These are phyloP conservation scores for Phaffia rhodozyma DNA, from an alignment of 1,284 basidiomycete genomes.

Conservation along the genomic window DNA sequence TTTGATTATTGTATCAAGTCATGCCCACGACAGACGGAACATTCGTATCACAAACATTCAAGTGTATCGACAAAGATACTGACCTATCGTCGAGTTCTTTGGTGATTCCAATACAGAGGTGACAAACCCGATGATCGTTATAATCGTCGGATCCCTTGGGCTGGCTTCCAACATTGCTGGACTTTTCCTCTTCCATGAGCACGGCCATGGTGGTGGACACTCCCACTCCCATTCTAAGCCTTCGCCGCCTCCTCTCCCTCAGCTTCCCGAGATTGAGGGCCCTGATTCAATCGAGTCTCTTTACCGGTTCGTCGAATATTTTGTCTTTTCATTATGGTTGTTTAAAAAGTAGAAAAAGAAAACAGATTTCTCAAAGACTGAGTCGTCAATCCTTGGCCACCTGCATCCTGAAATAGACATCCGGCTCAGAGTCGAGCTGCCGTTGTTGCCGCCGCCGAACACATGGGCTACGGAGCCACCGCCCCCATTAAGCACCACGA, in stretches of 20 bases:
- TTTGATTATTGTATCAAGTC: too few relatives aligned
- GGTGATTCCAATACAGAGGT: conserved; percentile 49
- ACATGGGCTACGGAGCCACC: conserved; percentile 43
- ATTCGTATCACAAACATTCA: too few relatives aligned
- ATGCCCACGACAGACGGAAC: too few relatives aligned
- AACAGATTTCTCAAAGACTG: too few relatives aligned
- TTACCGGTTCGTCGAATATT: conserved; percentile 23
- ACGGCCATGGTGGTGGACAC: conserved; percentile 42
- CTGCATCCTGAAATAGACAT: conserved; percentile 41
- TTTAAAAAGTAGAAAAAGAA: too few relatives aligned
- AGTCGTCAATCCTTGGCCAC: too few relatives aligned
- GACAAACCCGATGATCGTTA: conserved; percentile 71
- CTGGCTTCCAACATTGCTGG: conserved; percentile 87
- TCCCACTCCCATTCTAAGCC: conserved; percentile 21
- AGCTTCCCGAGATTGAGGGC: conserved; percentile 22
- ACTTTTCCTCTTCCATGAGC: conserved; percentile 88
- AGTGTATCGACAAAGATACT: too few relatives aligned
- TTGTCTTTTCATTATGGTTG: too few relatives aligned
- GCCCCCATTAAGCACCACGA: too few relatives aligned
- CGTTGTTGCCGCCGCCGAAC: conserved; percentile 75
- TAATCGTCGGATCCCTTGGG: conserved; percentile 81
- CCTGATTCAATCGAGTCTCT: conserved; percentile 33
- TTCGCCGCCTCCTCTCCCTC: conserved; percentile 2
- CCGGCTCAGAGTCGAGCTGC: conserved; percentile 79
- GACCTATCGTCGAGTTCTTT: too few relatives aligned